Evolutionary conservation across 495 filamentous ascomycete genomes (phyloP).

Genomic region (Talaromyces trachyspermus): DNA sequence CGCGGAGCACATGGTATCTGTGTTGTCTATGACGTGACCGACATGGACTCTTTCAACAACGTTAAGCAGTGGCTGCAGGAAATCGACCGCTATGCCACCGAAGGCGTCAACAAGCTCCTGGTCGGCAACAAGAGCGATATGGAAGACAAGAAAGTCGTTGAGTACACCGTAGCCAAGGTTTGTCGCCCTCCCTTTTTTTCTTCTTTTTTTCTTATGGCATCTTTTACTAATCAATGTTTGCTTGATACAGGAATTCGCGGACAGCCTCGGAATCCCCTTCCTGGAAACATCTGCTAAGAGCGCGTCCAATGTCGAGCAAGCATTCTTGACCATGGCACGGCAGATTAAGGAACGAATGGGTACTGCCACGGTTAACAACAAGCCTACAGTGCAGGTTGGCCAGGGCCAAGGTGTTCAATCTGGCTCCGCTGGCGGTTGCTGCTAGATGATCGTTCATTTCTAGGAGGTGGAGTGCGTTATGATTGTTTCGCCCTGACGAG

Average conservation of each 20-base stretch:
- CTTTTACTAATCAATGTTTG: slow-evolving; percentile 13
- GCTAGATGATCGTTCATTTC: slow-evolving; percentile 49
- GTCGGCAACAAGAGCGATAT: slow-evolving; percentile 99
- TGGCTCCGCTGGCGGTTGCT: slow-evolving; percentile 86
- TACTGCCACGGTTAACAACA: slow-evolving; percentile 94
- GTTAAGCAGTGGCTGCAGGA: slow-evolving; percentile 99
- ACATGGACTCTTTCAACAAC: slow-evolving; percentile 99
- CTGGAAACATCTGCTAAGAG: slow-evolving; percentile 99
- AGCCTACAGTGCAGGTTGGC: slow-evolving; percentile 91
- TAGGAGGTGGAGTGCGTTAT: too few species aligned
- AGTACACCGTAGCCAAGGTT: slow-evolving; percentile 99
- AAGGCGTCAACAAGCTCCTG: slow-evolving; percentile 97
- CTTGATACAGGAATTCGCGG: slow-evolving; percentile 84
- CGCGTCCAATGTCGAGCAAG: slow-evolving; percentile 98
- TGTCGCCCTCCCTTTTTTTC: too few species aligned
- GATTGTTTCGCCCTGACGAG: too few species aligned
- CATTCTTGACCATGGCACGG: slow-evolving; percentile 98
- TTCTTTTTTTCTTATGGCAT: too few species aligned
- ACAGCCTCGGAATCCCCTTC: slow-evolving; percentile 98
- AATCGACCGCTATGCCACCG: slow-evolving; percentile 97
- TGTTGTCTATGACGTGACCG: slow-evolving; percentile 99
- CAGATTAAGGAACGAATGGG: slow-evolving; percentile 99
- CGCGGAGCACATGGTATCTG: slow-evolving; percentile 97
- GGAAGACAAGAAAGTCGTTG: slow-evolving; percentile 99
- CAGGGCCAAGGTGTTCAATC: slow-evolving; percentile 91